Conservation (phyloP, 352 stramenopile species). For the Phytophthora gonapodyides region DNA sequence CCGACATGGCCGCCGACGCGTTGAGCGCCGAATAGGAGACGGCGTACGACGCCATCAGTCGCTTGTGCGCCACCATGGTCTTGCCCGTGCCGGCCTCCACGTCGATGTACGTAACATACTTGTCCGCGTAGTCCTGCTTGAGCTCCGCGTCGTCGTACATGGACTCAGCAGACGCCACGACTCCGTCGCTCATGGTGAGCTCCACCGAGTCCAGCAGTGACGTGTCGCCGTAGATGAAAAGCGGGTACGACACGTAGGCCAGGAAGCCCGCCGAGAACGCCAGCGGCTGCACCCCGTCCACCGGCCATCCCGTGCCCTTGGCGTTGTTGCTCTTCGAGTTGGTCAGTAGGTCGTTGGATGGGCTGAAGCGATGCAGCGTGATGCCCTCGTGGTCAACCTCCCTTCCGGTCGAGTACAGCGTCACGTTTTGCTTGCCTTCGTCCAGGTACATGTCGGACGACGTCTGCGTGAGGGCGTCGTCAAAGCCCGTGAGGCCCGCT, state of each 20-base stretch:
- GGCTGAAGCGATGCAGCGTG: slow-evolving; percentile 50
- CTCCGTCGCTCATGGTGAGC: slow-evolving; percentile 61
- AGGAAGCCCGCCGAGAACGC: slow-evolving; percentile 67
- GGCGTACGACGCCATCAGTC: slow-evolving; percentile 62
- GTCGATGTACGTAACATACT: slow-evolving; percentile 65
- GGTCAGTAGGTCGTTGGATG: slow-evolving; percentile 43
- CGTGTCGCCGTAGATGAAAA: slow-evolving; percentile 66
- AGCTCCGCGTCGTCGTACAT: slow-evolving; percentile 53
- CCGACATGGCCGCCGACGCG: slow-evolving; percentile 51
- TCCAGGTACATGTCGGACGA: slow-evolving; percentile 47
- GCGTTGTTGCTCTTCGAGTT: slow-evolving; percentile 34
- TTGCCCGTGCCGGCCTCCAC: slow-evolving; percentile 70
- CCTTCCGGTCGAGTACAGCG: slow-evolving; percentile 44
- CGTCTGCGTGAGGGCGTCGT: slow-evolving; percentile 25
- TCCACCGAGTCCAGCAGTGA: slow-evolving; percentile 47
- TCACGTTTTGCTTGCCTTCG: slow-evolving; percentile 54
- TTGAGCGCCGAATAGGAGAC: slow-evolving; percentile 46
- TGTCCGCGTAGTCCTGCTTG: slow-evolving; percentile 50
- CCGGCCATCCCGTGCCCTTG: slow-evolving; percentile 52
- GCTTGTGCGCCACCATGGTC: slow-evolving; percentile 71
- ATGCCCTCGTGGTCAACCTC: slow-evolving; percentile 48
- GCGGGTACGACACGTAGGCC: slow-evolving; percentile 65
- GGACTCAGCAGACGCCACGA: slow-evolving; percentile 28
- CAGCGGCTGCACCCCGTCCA: slow-evolving; percentile 70
- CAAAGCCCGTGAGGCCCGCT: slow-evolving; percentile 49